Evolutionary conservation across 2,329 filamentous ascomycete genomes (phyloP).

Genomic region (Dryadomyces sulphureus): DNA sequence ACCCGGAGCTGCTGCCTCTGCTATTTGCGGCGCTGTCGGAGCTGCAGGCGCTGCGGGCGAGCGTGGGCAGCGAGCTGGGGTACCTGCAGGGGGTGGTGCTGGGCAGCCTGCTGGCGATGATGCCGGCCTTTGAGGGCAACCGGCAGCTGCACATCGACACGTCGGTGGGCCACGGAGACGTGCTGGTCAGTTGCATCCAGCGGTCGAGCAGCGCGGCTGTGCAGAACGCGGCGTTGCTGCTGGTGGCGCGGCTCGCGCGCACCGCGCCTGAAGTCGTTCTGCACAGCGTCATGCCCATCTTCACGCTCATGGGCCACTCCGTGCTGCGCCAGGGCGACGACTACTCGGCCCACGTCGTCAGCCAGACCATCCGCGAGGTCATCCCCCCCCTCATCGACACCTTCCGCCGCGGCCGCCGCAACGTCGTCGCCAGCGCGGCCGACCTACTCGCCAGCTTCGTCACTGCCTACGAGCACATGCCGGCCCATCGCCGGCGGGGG

Average conservation of each 20-base stretch:
- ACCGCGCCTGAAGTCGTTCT: slow-evolving; percentile 83
- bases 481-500: slow-evolving; percentile 65
- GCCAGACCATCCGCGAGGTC: slow-evolving; percentile 86
- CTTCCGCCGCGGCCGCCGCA: slow-evolving; percentile 65
- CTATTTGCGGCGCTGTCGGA: slow-evolving; percentile 79
- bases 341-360: slow-evolving; percentile 91
- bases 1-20: slow-evolving; percentile 61
- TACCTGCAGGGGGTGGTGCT: slow-evolving; percentile 82
- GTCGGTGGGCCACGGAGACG: slow-evolving; percentile 69
- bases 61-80: slow-evolving; percentile 73
- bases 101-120: slow-evolving; percentile 67
- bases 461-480: slow-evolving; percentile 91
- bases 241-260: slow-evolving; percentile 75
- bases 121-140: slow-evolving; percentile 57
- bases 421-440: slow-evolving; percentile 65
- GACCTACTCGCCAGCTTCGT: slow-evolving; percentile 93
- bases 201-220: slow-evolving; percentile 85
- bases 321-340: slow-evolving; percentile 88
- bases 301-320: slow-evolving; percentile 93
- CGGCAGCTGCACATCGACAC: slow-evolving; percentile 54
- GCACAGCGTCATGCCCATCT: slow-evolving; percentile 97
- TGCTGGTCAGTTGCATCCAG: slow-evolving; percentile 88
- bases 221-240: slow-evolving; percentile 76
- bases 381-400: slow-evolving; percentile 83
- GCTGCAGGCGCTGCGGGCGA: slow-evolving; percentile 68